A percentile compares a stretch with the other conserved stretches of the same genome.
Conservation (phyloP, 2,329 filamentous ascomycete genomes). For the Cladorrhinum sp. region DNA sequence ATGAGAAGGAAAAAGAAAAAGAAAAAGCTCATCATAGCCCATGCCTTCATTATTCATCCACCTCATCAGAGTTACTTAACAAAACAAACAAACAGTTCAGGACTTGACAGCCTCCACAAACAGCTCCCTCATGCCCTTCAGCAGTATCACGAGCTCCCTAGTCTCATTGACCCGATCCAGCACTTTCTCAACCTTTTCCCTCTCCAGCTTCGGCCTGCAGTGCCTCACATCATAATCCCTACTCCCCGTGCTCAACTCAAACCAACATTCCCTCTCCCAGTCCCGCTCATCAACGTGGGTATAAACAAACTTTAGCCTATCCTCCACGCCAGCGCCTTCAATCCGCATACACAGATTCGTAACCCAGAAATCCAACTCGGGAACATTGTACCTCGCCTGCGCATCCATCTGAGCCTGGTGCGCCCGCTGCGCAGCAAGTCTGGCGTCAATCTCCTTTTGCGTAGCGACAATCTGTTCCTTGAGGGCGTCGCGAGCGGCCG, state of each 20-base stretch:
- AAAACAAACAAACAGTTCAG: slow-evolving; percentile 31
- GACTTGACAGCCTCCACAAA: slow-evolving; percentile 67
- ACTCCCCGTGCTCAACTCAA: slow-evolving; percentile 79
- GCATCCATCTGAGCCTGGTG: slow-evolving; percentile 74
- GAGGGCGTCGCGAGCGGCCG: slow-evolving; percentile 54
- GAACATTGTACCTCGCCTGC: slow-evolving; percentile 84
- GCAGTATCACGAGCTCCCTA: slow-evolving; percentile 65
- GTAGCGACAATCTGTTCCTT: slow-evolving; percentile 63
- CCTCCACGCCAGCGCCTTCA: slow-evolving; percentile 80
- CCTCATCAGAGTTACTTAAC: not conserved
- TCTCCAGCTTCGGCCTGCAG: slow-evolving; percentile 77
- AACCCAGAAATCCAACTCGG: slow-evolving; percentile 95
- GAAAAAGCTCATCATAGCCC: not conserved
- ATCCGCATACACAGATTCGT: slow-evolving; percentile 84
- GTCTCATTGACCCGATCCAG: slow-evolving; percentile 79
- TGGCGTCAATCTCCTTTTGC: slow-evolving; percentile 66
- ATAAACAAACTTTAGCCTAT: slow-evolving; percentile 87
- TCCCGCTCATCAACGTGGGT: slow-evolving; percentile 82
- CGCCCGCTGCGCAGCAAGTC: slow-evolving; percentile 67
- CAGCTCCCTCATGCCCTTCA: slow-evolving; percentile 80
- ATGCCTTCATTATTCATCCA: not conserved
- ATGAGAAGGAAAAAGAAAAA: not conserved
- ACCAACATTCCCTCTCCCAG: slow-evolving; percentile 88
- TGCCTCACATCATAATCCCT: slow-evolving; percentile 83
- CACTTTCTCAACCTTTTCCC: slow-evolving; percentile 72